phyloP scores from a whole-genome alignment of 2,329 filamentous ascomycete genomes.

The Paraconiothyrium sp. region DNA sequence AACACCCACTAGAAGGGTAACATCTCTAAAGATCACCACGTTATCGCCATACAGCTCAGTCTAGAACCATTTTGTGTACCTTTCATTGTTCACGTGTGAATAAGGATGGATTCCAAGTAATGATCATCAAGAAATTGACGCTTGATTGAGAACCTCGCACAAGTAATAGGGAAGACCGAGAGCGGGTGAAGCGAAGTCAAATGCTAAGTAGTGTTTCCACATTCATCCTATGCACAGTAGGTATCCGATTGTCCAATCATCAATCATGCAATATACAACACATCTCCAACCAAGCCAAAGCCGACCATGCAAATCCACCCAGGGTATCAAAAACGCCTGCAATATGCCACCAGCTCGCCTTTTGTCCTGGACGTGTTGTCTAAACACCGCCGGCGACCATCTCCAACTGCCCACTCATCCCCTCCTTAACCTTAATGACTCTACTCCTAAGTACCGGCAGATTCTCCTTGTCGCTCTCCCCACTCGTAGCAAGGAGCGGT shows the following conservation, averaged over 20 bases:
- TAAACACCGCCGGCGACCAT: constrained; percentile 29
- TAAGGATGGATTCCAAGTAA: too few relatives aligned
- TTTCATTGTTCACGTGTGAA: too few relatives aligned
- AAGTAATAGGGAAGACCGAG: too few relatives aligned
- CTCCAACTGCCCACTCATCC: constrained; percentile 31
- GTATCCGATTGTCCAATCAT: background rate
- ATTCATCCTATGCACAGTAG: too few relatives aligned
- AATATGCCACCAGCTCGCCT: background rate
- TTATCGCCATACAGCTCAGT: too few relatives aligned
- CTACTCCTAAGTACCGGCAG: constrained; percentile 32
- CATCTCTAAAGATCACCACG: too few relatives aligned
- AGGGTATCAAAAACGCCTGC: constrained; percentile 10
- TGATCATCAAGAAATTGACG: too few relatives aligned
- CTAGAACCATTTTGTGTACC: too few relatives aligned
- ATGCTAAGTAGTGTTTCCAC: too few relatives aligned
- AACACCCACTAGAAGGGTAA: too few relatives aligned
- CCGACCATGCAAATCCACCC: constrained; percentile 1
- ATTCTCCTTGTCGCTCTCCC: constrained; percentile 41
- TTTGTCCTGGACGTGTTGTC: background rate
- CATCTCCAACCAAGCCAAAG: background rate
- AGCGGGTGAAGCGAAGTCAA: too few relatives aligned
- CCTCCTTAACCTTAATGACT: constrained; percentile 35
- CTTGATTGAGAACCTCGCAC: too few relatives aligned
- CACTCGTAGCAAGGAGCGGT: constrained; percentile 21
- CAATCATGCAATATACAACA: background rate